phyloP scores from a whole-genome alignment of 129 eudicot species.

The Pittosporum tobira region DNA sequence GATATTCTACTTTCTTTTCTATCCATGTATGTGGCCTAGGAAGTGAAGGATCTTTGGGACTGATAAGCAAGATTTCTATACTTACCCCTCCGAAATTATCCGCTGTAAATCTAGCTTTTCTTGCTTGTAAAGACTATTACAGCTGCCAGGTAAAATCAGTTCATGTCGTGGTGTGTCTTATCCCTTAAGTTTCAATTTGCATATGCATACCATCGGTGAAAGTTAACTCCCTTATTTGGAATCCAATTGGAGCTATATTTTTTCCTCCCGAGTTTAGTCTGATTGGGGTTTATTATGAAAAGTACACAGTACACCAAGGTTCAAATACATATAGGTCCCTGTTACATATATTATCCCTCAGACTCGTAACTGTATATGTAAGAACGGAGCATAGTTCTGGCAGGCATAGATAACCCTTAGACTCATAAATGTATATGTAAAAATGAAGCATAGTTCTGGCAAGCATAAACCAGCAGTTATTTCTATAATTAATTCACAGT shows the following conservation, averaged over 20 bases:
- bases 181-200: not conserved
- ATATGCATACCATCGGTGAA: not conserved
- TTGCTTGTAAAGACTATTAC: constrained; percentile 81
- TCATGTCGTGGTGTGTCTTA: not conserved
- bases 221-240: not conserved
- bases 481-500: too few species aligned
- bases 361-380: not conserved
- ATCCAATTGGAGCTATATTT: not conserved
- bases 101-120: constrained; percentile 75
- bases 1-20: constrained; percentile 7
- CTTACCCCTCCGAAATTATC: constrained; percentile 88
- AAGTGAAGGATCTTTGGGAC: constrained; percentile 97
- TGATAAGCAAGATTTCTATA: constrained; percentile 78
- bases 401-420: too few species aligned
- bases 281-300: not conserved
- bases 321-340: not conserved
- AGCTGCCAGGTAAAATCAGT: constrained; percentile 78
- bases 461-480: not conserved
- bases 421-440: not conserved
- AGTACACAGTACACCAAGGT: too few species aligned
- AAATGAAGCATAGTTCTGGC: not conserved
- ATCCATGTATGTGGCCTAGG: constrained; percentile 37
- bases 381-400: not conserved
- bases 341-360: not conserved
- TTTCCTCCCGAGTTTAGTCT: not conserved